A percentile compares a stretch with the other conserved stretches of the same genome.
phyloP scores from a whole-genome alignment of 805 yeast genomes.

The Wickerhamiella parazyma region DNA sequence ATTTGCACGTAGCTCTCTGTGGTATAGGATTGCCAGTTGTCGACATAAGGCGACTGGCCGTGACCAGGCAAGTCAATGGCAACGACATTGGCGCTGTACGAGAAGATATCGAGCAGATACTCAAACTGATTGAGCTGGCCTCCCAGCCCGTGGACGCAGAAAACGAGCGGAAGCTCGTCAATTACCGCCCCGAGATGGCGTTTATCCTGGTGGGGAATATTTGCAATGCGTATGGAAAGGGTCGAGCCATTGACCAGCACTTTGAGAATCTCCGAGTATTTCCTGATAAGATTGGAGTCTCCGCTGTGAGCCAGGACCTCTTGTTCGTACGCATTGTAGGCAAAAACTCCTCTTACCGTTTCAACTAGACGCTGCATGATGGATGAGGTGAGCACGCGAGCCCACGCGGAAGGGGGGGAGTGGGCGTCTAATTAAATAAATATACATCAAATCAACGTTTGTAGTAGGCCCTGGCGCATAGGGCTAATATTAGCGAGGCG shows the following conservation, averaged over 20 bases:
- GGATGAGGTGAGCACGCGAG: too few relatives aligned
- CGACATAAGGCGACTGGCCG: constrained; percentile 33
- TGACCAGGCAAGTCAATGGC: constrained; percentile 83
- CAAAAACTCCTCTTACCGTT: constrained; percentile 1
- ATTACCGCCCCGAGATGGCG: constrained; percentile 1
- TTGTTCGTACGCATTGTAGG: constrained; percentile 4
- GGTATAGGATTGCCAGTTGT: constrained; percentile 24
- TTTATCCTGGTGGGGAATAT: constrained; percentile 2
- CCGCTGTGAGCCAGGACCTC: constrained; percentile 1
- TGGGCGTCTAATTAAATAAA: too few relatives aligned
- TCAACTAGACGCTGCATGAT: not conserved
- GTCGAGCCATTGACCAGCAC: not conserved
- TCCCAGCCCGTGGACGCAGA: constrained; percentile 79
- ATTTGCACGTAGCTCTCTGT: constrained; percentile 13
- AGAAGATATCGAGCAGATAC: constrained; percentile 46
- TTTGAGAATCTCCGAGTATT: not conserved
- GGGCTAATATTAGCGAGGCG: too few relatives aligned
- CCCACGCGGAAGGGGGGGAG: too few relatives aligned
- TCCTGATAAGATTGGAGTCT: constrained; percentile 3
- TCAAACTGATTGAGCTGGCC: constrained; percentile 84
- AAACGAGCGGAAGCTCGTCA: constrained; percentile 37
- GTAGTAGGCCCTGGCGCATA: too few relatives aligned
- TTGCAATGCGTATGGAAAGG: not conserved
- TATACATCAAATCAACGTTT: too few relatives aligned
- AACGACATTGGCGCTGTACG: constrained; percentile 48